Conservation (phyloP, 2,329 filamentous ascomycete species). For the Pseudocercospora cruenta region DNA sequence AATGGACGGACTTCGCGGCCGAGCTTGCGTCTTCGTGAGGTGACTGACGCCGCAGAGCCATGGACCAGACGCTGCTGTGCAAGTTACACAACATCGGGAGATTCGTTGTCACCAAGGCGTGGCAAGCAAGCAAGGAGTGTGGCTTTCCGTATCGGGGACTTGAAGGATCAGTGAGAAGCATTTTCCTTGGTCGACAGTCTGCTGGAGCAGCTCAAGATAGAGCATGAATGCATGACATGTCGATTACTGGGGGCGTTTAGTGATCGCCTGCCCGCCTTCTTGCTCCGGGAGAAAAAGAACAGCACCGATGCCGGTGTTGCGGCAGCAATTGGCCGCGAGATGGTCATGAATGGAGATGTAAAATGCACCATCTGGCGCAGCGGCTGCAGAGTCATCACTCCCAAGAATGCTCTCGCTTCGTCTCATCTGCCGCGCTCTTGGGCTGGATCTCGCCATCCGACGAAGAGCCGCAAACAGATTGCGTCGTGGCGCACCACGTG, state of each 20-base stretch:
- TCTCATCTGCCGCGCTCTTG: background rate
- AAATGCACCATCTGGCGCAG: background rate
- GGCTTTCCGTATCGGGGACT: background rate
- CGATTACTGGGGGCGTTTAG: background rate
- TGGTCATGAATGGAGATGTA: background rate
- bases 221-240: background rate
- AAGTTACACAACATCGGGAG: slow-evolving; percentile 16
- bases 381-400: background rate
- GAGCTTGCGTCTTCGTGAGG: slow-evolving; percentile 10
- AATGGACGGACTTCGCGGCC: background rate
- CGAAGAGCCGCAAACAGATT: background rate
- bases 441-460: background rate
- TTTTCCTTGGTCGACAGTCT: slow-evolving; percentile 3
- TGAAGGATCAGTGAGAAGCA: background rate
- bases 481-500: background rate
- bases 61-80: slow-evolving; percentile 9
- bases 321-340: background rate
- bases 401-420: background rate
- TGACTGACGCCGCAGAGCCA: slow-evolving; percentile 3
- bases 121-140: slow-evolving; percentile 13
- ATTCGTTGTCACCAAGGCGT: slow-evolving; percentile 12
- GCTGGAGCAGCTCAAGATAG: background rate
- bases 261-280: background rate
- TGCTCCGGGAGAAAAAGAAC: background rate
- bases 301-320: background rate